Evolutionary conservation across 306 rosid species (phyloP).

Genomic region (Sindora glabra): DNA sequence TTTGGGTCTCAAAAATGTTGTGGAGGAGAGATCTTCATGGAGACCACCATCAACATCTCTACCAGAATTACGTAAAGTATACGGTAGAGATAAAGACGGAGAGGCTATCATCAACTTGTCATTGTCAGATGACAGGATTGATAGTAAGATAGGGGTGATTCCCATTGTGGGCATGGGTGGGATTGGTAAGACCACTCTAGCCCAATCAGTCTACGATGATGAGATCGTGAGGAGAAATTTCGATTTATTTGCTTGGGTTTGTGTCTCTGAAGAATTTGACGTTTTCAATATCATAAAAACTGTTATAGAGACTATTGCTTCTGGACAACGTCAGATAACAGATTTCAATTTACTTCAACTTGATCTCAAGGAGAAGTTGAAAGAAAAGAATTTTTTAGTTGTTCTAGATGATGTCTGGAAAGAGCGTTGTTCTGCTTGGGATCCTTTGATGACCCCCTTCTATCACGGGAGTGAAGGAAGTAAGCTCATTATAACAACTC

Average conservation of each 20-base stretch:
- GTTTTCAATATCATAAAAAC: no score
- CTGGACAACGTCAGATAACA: no score
- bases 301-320: no score
- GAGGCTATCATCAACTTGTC: neutral
- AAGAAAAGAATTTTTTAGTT: neutral
- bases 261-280: no score
- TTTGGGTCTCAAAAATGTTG: neutral
- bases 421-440: neutral
- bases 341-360: neutral
- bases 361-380: neutral
- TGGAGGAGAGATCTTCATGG: neutral
- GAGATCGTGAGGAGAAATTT: neutral
- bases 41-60: neutral
- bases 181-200: constrained; percentile 23
- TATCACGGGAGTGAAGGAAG: neutral
- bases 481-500: constrained; percentile 13
- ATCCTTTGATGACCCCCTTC: neutral
- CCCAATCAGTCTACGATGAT: constrained; percentile 17
- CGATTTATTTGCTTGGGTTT: neutral
- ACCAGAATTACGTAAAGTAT: neutral
- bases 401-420: constrained; percentile 19
- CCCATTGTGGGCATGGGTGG: constrained; percentile 32
- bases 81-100: constrained; percentile 17
- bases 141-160: neutral
- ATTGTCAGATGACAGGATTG: neutral